Evolutionary conservation across 2,329 filamentous ascomycete genomes (phyloP), one percentile per base, ranked within the genome.

Genomic region (Fulvia fulva): DNA sequence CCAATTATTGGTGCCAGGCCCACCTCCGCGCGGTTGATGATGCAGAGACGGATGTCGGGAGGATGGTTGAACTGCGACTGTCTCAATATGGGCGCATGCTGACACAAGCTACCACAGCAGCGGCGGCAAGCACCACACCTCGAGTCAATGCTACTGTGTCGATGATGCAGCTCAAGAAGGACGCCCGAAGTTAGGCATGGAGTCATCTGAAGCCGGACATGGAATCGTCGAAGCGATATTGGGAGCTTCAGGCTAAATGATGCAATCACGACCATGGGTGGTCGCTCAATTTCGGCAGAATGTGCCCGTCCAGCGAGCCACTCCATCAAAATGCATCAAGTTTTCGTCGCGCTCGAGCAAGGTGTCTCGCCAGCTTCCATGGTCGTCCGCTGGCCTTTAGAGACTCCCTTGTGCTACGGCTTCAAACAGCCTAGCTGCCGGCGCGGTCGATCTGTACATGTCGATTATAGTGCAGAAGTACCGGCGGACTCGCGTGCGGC

Each of bases 201-300:
- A n/a, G n/a, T 21, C 52, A 21, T 32, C 19, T 16, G 34, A n/a
- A 23, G 51, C 2, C 6, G 51, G 14, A 12, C 22, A 37, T 21
- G 41, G 52, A 46, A 23, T n/a, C 43, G 41, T 19, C 22, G 25
- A 56, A 51, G 47, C 54, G 54, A 56, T 32, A 51, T 56, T 56
- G 34, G 32, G 46, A 56, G 25, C 25, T 46, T 57, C 41, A 53
- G 50, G 37, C 26, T 57, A 47, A 53, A 52, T 46, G 55, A 50
- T 50, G 47, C 50, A 44, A 50, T 47, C 53, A 43, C 19, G 44
- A 53, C 30, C 34, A 19, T 52, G 52, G 43, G 22, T 21, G 12
- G 43, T 9, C 19, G n/a, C 30, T 49, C 50, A 60, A 63, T 63
- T 58, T 63, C 61, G 61, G 61, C 49, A 46, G 32, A 34, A 55